Evolutionary conservation across 1,284 basidiomycete species (phyloP).

Genomic region (Flammula alnicola): DNA sequence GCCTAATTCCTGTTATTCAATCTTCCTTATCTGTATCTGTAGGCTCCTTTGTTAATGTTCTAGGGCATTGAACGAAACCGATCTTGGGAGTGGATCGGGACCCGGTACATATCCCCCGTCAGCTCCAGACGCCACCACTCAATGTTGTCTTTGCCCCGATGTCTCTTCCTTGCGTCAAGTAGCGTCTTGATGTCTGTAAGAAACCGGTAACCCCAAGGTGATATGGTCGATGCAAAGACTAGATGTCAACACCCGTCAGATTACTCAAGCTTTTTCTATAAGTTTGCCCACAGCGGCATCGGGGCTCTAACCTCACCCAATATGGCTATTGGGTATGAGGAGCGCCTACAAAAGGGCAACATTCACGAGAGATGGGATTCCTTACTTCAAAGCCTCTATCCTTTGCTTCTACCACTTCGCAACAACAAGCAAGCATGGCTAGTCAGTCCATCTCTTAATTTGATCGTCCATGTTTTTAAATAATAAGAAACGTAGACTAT

Average conservation of each 20-base stretch:
- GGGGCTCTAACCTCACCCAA: constrained; percentile 11
- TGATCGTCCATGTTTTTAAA: constrained; percentile 1
- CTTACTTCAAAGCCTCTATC: background rate
- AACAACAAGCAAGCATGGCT: constrained; percentile 7
- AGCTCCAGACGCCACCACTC: constrained; percentile 11
- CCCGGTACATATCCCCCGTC: constrained; percentile 7
- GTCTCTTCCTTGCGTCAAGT: constrained; percentile 10
- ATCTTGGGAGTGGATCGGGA: constrained; percentile 13
- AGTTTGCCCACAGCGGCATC: constrained; percentile 12
- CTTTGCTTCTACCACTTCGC: background rate
- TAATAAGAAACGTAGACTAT: constrained; percentile 37
- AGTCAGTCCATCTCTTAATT: constrained; percentile 4
- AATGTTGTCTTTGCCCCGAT: constrained; percentile 16
- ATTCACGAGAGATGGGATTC: background rate
- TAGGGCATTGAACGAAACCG: constrained; percentile 2
- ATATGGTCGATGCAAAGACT: constrained; percentile 12
- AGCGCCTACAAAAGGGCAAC: constrained; percentile 18
- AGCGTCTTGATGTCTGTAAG: constrained; percentile 10
- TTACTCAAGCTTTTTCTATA: constrained; percentile 3
- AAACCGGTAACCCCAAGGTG: constrained; percentile 20
- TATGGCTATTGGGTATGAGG: constrained; percentile 8
- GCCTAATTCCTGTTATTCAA: background rate
- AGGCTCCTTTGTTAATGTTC: background rate
- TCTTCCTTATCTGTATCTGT: constrained; percentile 5
- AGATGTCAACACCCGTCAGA: constrained; percentile 17